Evolutionary conservation across 2,329 filamentous ascomycete genomes (phyloP), one percentile per base, ranked within the genome.

Genomic region (Epichloe gansuensis): DNA sequence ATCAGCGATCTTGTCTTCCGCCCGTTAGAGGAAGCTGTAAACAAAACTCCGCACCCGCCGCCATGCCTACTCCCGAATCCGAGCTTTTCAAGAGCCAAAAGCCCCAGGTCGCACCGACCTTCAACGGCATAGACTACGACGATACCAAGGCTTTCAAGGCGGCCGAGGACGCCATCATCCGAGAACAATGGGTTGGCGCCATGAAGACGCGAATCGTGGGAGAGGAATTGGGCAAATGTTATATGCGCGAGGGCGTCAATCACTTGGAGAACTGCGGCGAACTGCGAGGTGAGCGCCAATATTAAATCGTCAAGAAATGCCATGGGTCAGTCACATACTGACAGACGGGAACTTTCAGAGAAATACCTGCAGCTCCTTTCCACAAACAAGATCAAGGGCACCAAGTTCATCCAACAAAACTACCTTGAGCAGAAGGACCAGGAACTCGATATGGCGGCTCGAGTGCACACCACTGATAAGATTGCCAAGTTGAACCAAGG

Each of bases 171-270:
- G 80, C 87, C 58, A 79, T 93, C 53, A 80, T 93, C 62, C 79
- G 87, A 57, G 88, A 93, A 73, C 88, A 93, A 74, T 93, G 88
- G 88, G 86, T 93, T 55, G 83, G 82, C 67, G 83, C 85, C 67
- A 93, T 93, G 88, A 93, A 91, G 88, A 86, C 85, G 54, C 78
- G 88, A 56, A 72, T 93, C 57, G 86, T 93, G 52, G 76, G 86
- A 58, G 85, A 91, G 68, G 88, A 93, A 75, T 75, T 93, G 73
- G 78, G 83, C 70, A 91, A 89, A 74, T 93, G 88, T 75, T 93
- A 93, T 72, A 81, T 82, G 70, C 77, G 81, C 60, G 86, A 93
- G 72, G 88, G 88, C 53, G 86, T 91, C 59, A 93, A 93, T 70
- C 88, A 93, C 68, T 71, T 93, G 68, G 88, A 91, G 77, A 93